phyloP scores from a whole-genome alignment of 129 eudicot genomes.

The Chrysanthemum seticuspe region DNA sequence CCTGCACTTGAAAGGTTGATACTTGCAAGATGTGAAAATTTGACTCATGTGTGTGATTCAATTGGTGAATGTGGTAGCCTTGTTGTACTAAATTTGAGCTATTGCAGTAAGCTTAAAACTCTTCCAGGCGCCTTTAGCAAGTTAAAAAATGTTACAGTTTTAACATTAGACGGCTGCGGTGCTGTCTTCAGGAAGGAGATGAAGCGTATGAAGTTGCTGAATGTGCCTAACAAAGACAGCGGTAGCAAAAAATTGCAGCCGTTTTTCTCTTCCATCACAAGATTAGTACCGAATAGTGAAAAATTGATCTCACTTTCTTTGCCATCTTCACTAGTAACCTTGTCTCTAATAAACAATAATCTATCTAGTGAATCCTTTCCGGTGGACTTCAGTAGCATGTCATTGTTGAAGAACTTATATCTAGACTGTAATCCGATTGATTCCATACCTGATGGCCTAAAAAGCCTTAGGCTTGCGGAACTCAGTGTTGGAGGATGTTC shows the following conservation, averaged over 20 bases:
- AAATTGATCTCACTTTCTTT: neutral
- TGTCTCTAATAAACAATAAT: constrained; percentile 16
- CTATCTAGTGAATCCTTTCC: constrained; percentile 25
- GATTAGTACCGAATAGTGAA: neutral
- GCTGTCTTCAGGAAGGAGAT: neutral
- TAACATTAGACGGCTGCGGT: constrained; percentile 8
- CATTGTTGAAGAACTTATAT: constrained; percentile 10
- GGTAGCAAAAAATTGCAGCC: neutral
- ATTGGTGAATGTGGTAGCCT: constrained; percentile 9
- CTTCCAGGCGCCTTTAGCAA: neutral
- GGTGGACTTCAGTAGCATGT: constrained; percentile 11
- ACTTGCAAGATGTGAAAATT: neutral
- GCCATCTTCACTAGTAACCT: neutral
- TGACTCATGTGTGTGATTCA: constrained; percentile 24
- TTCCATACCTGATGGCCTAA: constrained; percentile 23
- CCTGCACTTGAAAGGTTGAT: constrained; percentile 20
- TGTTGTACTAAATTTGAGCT: constrained; percentile 2
- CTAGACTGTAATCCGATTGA: constrained; percentile 20
- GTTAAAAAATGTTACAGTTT: neutral
- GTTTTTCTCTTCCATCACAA: neutral
- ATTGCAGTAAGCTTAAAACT: constrained; percentile 16
- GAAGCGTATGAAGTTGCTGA: too few relatives aligned
- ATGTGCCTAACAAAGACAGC: too few relatives aligned
- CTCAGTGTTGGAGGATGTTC: neutral
- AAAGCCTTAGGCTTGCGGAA: constrained; percentile 11